Base-by-base conservation (phyloP, 1,139 yeast genomes). In the Meyerozyma elateridarum region DNA sequence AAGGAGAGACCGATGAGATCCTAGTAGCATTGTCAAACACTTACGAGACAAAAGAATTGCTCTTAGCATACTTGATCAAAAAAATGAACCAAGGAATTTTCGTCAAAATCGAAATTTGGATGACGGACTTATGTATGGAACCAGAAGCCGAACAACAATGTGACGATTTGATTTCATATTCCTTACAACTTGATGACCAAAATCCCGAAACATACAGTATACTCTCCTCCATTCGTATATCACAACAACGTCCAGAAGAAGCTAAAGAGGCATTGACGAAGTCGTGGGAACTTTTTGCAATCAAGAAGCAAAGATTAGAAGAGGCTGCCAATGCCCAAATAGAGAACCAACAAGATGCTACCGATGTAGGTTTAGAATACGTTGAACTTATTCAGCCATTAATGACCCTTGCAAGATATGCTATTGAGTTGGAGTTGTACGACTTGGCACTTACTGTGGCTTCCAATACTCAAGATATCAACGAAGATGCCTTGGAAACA, bases 61-160 rank as follows among this genome's bases (percentile, higher is more conserved):
- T 62, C 31, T 48, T 51, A 1, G 54, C 54, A 22, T 68, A 73
- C 45, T 54, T 83, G 19, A 50, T 70, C 33, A 65, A 64, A 39
- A 79, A 78, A 48, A 46, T 79, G 35, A 78, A 83, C 43, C 84
- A 79, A 50, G 96, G 93, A 0, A 65, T 87, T 19, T 79, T 89
- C 44, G 83, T 96, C 8, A 73, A 82, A 61, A 83, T 91, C 48
- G 99, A 91, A 58, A 85, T 93, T 39, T 91, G 97, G 96, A 91
- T 91, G 98, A 93, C 99, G 1, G 99, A 91, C 62, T 67, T 91
- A 43, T 89, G 97, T 54, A 88, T 89, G 96, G 95, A 85, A 46
- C 77, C 77, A 5, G 80, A 82, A 46, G 97, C 98, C 2, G 98
- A 91, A 56, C 28, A 56, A 4, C 73, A 76, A 53, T 93, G 98